Conservation (phyloP, 495 filamentous ascomycete species). For the Pyronema omphalodes region DNA sequence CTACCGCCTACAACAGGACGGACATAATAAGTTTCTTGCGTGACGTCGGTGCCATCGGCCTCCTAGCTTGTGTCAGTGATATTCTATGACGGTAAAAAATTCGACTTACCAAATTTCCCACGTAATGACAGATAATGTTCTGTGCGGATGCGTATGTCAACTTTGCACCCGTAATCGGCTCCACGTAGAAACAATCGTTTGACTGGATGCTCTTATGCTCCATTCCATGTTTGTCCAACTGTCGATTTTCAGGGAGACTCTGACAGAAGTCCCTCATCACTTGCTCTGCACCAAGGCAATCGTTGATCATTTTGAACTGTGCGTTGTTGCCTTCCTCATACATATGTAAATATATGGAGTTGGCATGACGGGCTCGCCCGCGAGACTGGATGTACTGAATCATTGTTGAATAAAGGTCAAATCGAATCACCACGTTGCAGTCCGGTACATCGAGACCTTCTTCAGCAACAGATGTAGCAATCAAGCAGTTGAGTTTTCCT, state of each 20-base stretch:
- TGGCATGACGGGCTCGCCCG: slow-evolving; percentile 60
- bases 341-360: slow-evolving; percentile 77
- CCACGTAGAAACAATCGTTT: slow-evolving; percentile 36
- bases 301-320: slow-evolving; percentile 13
- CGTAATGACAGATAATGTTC: slow-evolving; percentile 32
- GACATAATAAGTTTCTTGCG: slow-evolving; percentile 46
- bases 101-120: slow-evolving; percentile 34
- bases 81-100: slow-evolving; percentile 1
- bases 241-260: slow-evolving; percentile 53
- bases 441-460: slow-evolving; percentile 93
- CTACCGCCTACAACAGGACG: slow-evolving; percentile 31
- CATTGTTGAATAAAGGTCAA: slow-evolving; percentile 76
- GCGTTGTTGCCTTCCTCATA: slow-evolving; percentile 44
- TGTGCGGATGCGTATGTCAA: slow-evolving; percentile 34
- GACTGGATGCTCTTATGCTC: not conserved
- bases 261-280: slow-evolving; percentile 58
- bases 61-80: slow-evolving; percentile 29
- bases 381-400: slow-evolving; percentile 94
- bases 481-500: slow-evolving; percentile 70
- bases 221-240: slow-evolving; percentile 41
- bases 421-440: slow-evolving; percentile 78
- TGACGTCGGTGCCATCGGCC: slow-evolving; percentile 35
- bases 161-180: slow-evolving; percentile 54
- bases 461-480: slow-evolving; percentile 83
- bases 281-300: slow-evolving; percentile 24